Percentiles rank a stretch among this genome's conserved stretches.
These are phyloP conservation scores for Nakaseomyces glabratus DNA, from an alignment of 1,139 yeast genomes.

Conservation along the genomic window DNA sequence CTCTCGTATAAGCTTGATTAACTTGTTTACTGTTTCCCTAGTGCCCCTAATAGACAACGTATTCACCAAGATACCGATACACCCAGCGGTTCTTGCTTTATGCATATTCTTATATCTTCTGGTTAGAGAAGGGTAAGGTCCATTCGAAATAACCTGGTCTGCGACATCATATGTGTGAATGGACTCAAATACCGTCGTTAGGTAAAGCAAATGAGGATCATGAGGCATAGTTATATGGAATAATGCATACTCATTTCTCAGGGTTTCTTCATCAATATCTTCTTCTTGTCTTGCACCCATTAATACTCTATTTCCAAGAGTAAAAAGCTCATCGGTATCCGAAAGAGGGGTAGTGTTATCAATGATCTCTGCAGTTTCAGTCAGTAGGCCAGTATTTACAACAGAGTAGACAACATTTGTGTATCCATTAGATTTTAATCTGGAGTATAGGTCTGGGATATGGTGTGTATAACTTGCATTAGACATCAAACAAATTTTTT, in stretches of 20 bases:
- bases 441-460: constrained; percentile 33
- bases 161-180: constrained; percentile 43
- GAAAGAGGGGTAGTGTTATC: constrained; percentile 34
- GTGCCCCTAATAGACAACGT: constrained; percentile 76
- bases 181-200: constrained; percentile 58
- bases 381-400: constrained; percentile 33
- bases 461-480: constrained; percentile 51
- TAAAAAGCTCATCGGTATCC: constrained; percentile 9
- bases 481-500: constrained; percentile 53
- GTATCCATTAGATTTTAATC: constrained; percentile 35
- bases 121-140: constrained; percentile 72
- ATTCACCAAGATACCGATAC: constrained; percentile 83
- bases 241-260: constrained; percentile 38
- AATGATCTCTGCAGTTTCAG: constrained; percentile 33
- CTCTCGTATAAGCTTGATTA: constrained; percentile 49
- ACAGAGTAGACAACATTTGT: constrained; percentile 43
- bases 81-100: constrained; percentile 81
- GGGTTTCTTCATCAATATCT: constrained; percentile 13
- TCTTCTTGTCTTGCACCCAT: constrained; percentile 10
- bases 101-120: constrained; percentile 80
- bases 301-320: constrained; percentile 28
- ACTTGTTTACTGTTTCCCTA: constrained; percentile 48
- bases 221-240: constrained; percentile 71
- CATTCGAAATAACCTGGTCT: constrained; percentile 32
- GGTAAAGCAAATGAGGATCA: constrained; percentile 65